Evolutionary conservation across 2,329 filamentous ascomycete genomes (phyloP).

Genomic region (Aschersonia sp.): DNA sequence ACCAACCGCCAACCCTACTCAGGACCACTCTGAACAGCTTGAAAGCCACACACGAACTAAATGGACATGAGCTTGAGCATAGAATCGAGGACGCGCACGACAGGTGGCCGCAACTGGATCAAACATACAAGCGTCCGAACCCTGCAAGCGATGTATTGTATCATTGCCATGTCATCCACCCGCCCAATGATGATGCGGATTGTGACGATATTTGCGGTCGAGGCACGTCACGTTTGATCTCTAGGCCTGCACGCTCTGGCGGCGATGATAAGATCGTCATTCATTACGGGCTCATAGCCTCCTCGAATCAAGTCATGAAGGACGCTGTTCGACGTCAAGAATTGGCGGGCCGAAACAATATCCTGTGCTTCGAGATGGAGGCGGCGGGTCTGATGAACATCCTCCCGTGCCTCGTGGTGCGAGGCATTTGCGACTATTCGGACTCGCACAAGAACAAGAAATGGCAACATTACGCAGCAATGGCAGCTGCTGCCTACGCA

Average conservation of each 20-base stretch:
- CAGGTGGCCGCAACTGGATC: background rate
- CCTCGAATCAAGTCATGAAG: background rate
- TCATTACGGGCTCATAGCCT: background rate
- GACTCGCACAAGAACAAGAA: slow-evolving; percentile 21
- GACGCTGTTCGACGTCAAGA: background rate
- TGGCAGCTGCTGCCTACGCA: slow-evolving; percentile 11
- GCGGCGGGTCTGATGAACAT: slow-evolving; percentile 10
- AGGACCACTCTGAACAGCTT: background rate
- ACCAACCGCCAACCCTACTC: slow-evolving; percentile 6
- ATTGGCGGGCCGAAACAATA: background rate
- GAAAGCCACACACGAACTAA: background rate
- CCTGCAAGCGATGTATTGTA: background rate
- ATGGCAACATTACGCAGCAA: slow-evolving; percentile 20
- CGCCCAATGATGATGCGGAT: too few relatives aligned
- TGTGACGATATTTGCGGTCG: too few relatives aligned
- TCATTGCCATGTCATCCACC: background rate
- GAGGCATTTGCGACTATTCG: slow-evolving; percentile 22
- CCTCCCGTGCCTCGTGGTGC: slow-evolving; percentile 16
- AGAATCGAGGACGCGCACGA: background rate
- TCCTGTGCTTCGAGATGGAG: slow-evolving; percentile 12
- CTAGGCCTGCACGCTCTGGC: too few relatives aligned
- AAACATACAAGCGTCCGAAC: background rate
- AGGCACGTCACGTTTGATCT: too few relatives aligned
- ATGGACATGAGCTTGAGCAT: background rate
- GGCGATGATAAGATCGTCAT: background rate